phyloP scores from a whole-genome alignment of 2,329 filamentous ascomycete genomes.

The Alternaria panax region DNA sequence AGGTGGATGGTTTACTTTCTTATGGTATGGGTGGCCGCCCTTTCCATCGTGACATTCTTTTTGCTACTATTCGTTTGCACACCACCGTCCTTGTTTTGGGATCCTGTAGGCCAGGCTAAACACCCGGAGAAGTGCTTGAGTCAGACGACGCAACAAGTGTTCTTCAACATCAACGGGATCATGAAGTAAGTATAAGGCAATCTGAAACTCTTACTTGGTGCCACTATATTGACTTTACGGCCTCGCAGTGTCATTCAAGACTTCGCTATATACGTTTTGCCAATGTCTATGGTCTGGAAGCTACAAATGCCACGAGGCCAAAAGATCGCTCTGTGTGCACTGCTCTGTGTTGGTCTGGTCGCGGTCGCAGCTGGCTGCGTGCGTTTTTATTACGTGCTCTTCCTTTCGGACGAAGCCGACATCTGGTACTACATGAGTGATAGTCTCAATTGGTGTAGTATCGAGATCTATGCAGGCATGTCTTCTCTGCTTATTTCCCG shows the following conservation, averaged over 20 bases:
- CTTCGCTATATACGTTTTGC: neutral
- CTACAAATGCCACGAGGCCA: neutral
- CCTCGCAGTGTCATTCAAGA: neutral
- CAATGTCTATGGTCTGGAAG: neutral
- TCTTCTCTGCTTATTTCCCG: neutral
- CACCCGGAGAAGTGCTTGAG: neutral
- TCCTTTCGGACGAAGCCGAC: neutral
- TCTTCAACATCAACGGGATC: conserved; percentile 1
- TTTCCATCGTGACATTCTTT: neutral
- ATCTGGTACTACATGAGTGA: neutral
- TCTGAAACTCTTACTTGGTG: neutral
- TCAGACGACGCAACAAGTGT: neutral
- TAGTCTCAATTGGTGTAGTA: neutral
- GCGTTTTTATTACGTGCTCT: neutral
- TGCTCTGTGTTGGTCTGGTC: neutral
- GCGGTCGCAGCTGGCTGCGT: conserved; percentile 1
- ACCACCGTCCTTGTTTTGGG: neutral
- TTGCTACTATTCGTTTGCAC: neutral
- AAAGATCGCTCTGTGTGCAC: neutral
- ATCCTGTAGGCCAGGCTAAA: neutral
- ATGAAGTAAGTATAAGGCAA: neutral
- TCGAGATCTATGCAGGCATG: neutral
- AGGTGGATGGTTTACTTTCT: neutral
- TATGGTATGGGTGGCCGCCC: neutral
- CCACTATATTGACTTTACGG: neutral